Conservation (phyloP, 495 filamentous ascomycete species). For the Xylaria curta region DNA sequence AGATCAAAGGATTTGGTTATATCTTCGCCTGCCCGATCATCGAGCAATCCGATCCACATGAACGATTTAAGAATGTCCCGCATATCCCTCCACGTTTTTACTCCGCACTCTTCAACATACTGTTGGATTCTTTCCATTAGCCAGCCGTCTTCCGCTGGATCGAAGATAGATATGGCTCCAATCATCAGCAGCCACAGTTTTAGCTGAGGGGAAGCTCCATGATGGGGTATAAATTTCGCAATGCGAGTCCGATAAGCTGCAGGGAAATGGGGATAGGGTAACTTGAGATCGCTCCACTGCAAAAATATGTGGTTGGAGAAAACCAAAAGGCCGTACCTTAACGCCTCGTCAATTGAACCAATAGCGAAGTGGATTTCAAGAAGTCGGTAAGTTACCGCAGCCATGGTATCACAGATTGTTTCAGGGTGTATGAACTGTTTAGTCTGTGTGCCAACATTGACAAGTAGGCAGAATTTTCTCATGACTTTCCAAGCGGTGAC, state of each 20-base stretch:
- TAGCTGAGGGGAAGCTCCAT: neutral
- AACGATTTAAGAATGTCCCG: neutral
- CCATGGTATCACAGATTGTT: constrained; percentile 31
- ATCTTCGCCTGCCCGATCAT: neutral
- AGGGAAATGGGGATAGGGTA: neutral
- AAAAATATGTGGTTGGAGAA: neutral
- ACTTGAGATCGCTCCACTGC: neutral
- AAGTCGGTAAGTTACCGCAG: constrained; percentile 21
- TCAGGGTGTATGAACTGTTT: constrained; percentile 4
- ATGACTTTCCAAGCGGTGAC: neutral
- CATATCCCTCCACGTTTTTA: neutral
- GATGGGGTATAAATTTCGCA: neutral
- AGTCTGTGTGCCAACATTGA: constrained; percentile 19
- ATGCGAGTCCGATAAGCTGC: neutral
- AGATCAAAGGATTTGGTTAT: neutral
- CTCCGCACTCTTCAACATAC: neutral
- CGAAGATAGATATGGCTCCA: neutral
- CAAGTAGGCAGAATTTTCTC: constrained; percentile 17
- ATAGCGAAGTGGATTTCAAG: neutral
- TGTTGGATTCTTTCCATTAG: neutral
- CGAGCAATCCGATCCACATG: neutral
- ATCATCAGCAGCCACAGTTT: neutral
- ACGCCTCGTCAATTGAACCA: neutral
- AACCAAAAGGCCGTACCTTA: neutral
- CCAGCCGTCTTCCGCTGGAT: neutral